Evolutionary conservation across 192 early-diverging fungal genomes (phyloP), one percentile per base, ranked within the genome.

Genomic region (Podila clonocystis): DNA sequence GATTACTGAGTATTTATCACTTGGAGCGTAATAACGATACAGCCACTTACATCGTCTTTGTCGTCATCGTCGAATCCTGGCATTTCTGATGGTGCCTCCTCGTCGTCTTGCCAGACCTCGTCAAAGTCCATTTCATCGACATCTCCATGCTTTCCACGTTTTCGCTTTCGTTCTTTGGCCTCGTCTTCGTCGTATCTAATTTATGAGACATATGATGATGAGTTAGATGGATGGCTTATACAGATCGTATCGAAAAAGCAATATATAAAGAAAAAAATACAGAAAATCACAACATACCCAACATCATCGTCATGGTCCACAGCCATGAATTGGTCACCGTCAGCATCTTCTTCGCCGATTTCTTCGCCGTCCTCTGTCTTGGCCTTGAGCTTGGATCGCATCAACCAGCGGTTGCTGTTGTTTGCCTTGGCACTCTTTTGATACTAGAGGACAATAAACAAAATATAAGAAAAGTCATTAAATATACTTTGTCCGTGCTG

Each of bases 51-150:
- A 58, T 85, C 84, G 63, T 91, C 90, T 60, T 85, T 86, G 28
- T 76, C 84, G 45, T 92, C 91, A 13, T 91, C 91, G 52, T 92
- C 91, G 62, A 92, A 90, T 45, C 83, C 86, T 67, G 90, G 91
- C 60, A 91, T 88, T 28, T 93, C 93, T 34, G 87, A 88, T 34
- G 85, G 87, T 41, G 84, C 87, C 66, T 95, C 94, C 78, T 95
- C 94, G 66, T 95, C 94, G 64, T 94, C 93, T 59, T 94, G 91
- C 82, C 92, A 95, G 34, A 90, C 91, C 68, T 93, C 91, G 58
- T 95, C 94, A 80, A 90, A 95, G 74, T 92, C 92, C 60, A 93
- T 77, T 67, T 94, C 93, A 62, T 94, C 93, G 33, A 78, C 84
- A 74, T 88, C 92, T 7, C 82, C 85, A 65, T 88, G 85, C 71